These are phyloP conservation scores for Crithidia brevicula DNA, from an alignment of 208 protist species.

Conservation along the genomic window DNA sequence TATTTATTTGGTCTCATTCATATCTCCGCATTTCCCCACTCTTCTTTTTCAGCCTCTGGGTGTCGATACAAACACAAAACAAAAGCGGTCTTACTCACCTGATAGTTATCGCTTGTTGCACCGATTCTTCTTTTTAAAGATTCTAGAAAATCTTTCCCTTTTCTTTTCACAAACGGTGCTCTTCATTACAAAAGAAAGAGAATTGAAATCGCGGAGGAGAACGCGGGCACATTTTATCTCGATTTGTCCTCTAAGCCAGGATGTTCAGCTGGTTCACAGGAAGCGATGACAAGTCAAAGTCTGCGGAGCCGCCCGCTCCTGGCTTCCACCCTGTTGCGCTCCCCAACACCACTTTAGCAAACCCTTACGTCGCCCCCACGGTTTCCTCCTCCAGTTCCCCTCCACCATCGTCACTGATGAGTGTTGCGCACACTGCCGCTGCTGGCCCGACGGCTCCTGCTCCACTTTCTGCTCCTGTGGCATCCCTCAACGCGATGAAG, in stretches of 20 bases:
- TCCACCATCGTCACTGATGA: background rate
- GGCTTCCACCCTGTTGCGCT: conserved; percentile 20
- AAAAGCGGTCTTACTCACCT: too few relatives aligned
- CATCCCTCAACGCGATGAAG: background rate
- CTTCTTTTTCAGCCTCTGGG: too few relatives aligned
- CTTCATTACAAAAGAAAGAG: background rate
- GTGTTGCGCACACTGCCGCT: background rate
- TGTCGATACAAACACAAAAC: too few relatives aligned
- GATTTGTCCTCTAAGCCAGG: background rate
- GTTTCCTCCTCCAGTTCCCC: background rate
- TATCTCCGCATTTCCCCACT: too few relatives aligned
- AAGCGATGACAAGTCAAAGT: background rate
- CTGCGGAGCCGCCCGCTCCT: background rate
- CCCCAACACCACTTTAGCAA: background rate
- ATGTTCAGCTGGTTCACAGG: conserved; percentile 45
- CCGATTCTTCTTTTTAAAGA: background rate
- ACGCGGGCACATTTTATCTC: background rate
- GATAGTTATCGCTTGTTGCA: too few relatives aligned
- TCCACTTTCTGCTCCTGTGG: background rate
- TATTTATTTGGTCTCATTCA: too few relatives aligned
- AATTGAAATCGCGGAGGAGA: too few relatives aligned
- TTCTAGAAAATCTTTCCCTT: background rate
- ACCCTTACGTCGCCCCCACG: background rate
- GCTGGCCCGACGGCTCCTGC: too few relatives aligned
- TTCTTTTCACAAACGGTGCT: background rate